These are phyloP conservation scores for Exophiala bonariae DNA, from an alignment of 2,329 filamentous ascomycete species.

Conservation along the genomic window DNA sequence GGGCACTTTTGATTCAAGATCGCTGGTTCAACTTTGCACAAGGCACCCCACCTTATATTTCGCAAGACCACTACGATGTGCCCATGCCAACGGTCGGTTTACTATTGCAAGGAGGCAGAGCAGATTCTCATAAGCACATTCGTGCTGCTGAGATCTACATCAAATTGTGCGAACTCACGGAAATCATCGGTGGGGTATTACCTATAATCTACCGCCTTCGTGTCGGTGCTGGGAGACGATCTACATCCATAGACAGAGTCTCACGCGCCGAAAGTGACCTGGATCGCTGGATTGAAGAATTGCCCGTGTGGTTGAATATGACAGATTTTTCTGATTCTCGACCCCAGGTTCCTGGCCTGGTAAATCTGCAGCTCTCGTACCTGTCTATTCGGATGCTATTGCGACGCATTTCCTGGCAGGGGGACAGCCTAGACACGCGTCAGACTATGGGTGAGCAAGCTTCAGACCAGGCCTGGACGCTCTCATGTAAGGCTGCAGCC, in stretches of 20 bases:
- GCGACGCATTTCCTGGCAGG: constrained; percentile 46
- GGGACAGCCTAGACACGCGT: too few relatives aligned
- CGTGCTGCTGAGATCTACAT: constrained; percentile 53
- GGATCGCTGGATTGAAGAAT: constrained; percentile 46
- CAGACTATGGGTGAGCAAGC: constrained; percentile 38
- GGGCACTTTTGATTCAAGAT: constrained; percentile 59
- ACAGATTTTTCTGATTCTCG: constrained; percentile 34
- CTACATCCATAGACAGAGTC: constrained; percentile 45
- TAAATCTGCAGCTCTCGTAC: constrained; percentile 46
- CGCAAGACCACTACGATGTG: constrained; percentile 56
- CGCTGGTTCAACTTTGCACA: constrained; percentile 59
- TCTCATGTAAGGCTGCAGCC: constrained; percentile 18
- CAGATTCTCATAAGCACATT: constrained; percentile 42
- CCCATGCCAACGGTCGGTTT: constrained; percentile 51
- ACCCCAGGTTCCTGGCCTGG: constrained; percentile 39
- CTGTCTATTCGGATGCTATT: constrained; percentile 49
- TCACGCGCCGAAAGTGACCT: constrained; percentile 46
- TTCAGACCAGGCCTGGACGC: constrained; percentile 25
- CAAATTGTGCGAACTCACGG: constrained; percentile 52
- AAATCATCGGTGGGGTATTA: constrained; percentile 46
- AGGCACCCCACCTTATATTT: constrained; percentile 55
- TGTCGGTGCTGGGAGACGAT: constrained; percentile 43
- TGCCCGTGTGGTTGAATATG: constrained; percentile 43
- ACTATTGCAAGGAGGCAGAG: constrained; percentile 38
- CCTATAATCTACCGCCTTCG: constrained; percentile 48